A percentile compares a stretch with the other conserved stretches of the same genome.
These are phyloP conservation scores for Ustilago crameri DNA, from an alignment of 1,284 basidiomycete species.

Conservation along the genomic window DNA sequence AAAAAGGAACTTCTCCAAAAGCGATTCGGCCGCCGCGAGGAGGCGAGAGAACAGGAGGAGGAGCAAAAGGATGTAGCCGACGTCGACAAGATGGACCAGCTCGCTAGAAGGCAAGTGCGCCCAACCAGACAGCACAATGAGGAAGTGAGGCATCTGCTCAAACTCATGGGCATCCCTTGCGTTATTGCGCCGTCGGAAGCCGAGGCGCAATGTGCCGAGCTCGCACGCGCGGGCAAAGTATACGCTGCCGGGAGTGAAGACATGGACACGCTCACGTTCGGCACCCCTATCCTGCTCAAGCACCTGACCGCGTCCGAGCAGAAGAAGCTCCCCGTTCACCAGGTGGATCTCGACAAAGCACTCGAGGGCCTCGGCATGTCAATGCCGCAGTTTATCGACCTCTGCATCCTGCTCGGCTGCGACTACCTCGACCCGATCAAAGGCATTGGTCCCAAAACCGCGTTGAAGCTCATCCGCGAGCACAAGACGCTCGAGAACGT, in stretches of 20 bases:
- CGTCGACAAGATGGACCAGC: conserved; percentile 88
- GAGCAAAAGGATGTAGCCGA: conserved; percentile 89
- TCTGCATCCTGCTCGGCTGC: conserved; percentile 96
- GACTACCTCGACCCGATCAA: conserved; percentile 98
- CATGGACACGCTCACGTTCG: conserved; percentile 99
- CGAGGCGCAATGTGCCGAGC: conserved; percentile 97
- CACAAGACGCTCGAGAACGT: conserved; percentile 82
- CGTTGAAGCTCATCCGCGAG: conserved; percentile 90
- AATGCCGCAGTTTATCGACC: conserved; percentile 94
- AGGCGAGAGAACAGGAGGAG: conserved; percentile 92
- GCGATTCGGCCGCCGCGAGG: conserved; percentile 88
- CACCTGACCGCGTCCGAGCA: conserved; percentile 99
- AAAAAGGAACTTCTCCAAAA: conserved; percentile 96
- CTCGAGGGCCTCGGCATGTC: conserved; percentile 89
- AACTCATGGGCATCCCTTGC: conserved; percentile 96
- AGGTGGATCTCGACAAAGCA: conserved; percentile 84
- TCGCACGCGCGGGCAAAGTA: conserved; percentile 93
- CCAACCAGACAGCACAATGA: conserved; percentile 97
- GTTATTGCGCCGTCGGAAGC: conserved; percentile 90
- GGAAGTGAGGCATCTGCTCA: conserved; percentile 87
- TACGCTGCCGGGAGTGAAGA: conserved; percentile 98
- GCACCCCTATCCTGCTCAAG: conserved; percentile 87
- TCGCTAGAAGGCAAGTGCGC: conserved; percentile 89
- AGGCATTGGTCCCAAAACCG: conserved; percentile 94
- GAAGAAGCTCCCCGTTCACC: conserved; percentile 96